Evolutionary conservation across 331 rosid genomes (phyloP), one percentile per base, ranked within the genome.

Genomic region (Rhamnella rubrinervis): DNA sequence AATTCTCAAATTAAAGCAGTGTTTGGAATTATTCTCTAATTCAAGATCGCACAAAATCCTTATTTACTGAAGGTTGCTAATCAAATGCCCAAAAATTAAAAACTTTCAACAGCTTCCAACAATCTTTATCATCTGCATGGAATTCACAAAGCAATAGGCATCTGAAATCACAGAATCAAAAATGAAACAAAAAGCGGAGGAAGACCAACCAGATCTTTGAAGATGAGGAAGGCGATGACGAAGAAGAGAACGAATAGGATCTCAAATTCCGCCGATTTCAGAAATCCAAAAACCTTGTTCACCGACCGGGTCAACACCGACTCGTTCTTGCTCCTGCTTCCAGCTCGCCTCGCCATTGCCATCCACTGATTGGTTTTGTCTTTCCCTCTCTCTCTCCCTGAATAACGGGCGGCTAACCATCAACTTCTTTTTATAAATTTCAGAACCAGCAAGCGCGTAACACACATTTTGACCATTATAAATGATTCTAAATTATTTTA

Each of bases 231-330:
- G 58, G 88, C 87, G 72, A 87, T 75, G 71, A 85, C 17, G 80
- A 87, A 87, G 87, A 87, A 87, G 37, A 85, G 88, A 51, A 90
- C 59, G 62, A 87, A 90, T 50, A 90, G 84, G 83, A 90, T 85
- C 86, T 90, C 96, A 71, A 90, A 90, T 88, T 90, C 90, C 0
- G 92, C 90, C 9, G 72, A 69, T 78, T 75, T 65, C 61, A 87
- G 76, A 10, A 87, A 89, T 51, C 77, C 60, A 35, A 89, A 87
- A 16, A 89, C 75, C 16, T 81, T 53, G 56, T 46, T 70, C 28
- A 83, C 81, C 25, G 68, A 74, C 62, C 88, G 84, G 65, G 89
- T 87, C 74, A 77, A 37, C 8, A 35, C 62, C 16, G 92, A 82
- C 62, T 82, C 80, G 68, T 80, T 65, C 83, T 69, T 71, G 35